These are phyloP conservation scores for Pseudotulostoma volvatum DNA, from an alignment of 495 filamentous ascomycete species.

Conservation along the genomic window DNA sequence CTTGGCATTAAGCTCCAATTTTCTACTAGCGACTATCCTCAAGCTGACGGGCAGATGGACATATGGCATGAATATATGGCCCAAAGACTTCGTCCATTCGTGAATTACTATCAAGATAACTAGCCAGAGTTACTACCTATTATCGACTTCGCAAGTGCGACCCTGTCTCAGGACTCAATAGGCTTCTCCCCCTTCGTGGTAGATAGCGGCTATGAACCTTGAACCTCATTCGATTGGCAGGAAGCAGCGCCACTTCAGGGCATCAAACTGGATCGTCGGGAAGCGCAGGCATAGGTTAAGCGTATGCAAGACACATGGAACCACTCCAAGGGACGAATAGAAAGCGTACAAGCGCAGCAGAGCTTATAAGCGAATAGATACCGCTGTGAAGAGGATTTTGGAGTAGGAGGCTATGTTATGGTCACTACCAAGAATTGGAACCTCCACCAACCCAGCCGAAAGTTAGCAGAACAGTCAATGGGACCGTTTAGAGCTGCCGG, in stretches of 20 bases:
- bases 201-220: not conserved
- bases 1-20: conserved; percentile 7
- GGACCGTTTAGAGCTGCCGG: not conserved
- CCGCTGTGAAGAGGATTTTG: conserved; percentile 1
- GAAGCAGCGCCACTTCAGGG: not conserved
- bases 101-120: conserved; percentile 5
- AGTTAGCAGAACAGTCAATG: not conserved
- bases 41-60: conserved; percentile 8
- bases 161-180: not conserved
- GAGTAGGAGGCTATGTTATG: not conserved
- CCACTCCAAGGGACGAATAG: not conserved
- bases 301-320: not conserved
- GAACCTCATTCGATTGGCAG: conserved; percentile 1
- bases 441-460: not conserved
- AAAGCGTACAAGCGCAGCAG: not conserved
- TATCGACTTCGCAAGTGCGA: not conserved
- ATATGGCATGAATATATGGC: conserved; percentile 1
- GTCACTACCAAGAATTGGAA: conserved; percentile 1
- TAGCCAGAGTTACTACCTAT: conserved; percentile 3
- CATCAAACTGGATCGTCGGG: not conserved
- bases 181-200: conserved; percentile 1
- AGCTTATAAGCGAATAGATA: conserved; percentile 1
- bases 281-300: not conserved
- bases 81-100: conserved; percentile 1
- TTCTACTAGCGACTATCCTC: conserved; percentile 8